phyloP scores from a whole-genome alignment of 2,329 filamentous ascomycete species.

The Xylariaceae sp. region DNA sequence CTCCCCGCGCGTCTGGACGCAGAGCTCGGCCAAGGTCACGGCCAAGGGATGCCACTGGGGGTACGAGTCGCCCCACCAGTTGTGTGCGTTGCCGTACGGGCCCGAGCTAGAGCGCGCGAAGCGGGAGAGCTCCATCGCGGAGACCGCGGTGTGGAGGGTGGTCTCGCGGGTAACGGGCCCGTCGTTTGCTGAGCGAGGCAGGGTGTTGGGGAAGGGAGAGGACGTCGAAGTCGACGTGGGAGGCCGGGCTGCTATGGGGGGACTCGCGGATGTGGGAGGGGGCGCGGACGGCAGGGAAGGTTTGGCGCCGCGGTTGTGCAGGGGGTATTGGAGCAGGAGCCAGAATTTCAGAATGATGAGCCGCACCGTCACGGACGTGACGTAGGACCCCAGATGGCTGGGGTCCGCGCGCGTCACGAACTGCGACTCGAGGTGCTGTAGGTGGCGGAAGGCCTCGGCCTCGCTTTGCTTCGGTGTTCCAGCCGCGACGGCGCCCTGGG shows the following conservation, averaged over 20 bases:
- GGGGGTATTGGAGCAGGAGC: slow-evolving; percentile 42
- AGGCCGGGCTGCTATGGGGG: neutral
- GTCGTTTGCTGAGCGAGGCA: neutral
- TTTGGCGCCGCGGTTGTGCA: slow-evolving; percentile 23
- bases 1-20: slow-evolving; percentile 38
- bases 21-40: slow-evolving; percentile 49
- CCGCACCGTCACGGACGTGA: slow-evolving; percentile 36
- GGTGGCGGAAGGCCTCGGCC: slow-evolving; percentile 36
- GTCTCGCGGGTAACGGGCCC: slow-evolving; percentile 29
- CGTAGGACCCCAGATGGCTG: slow-evolving; percentile 28
- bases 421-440: slow-evolving; percentile 33
- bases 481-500: slow-evolving; percentile 13
- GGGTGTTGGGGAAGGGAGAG: slow-evolving; percentile 2
- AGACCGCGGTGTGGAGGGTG: slow-evolving; percentile 43
- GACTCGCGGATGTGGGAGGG: slow-evolving; percentile 13
- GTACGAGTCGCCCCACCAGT: slow-evolving; percentile 47
- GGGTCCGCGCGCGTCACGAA: slow-evolving; percentile 34
- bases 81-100: slow-evolving; percentile 34
- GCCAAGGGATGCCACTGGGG: slow-evolving; percentile 53
- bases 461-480: slow-evolving; percentile 22
- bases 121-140: slow-evolving; percentile 37
- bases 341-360: slow-evolving; percentile 43
- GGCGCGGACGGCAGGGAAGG: slow-evolving; percentile 15
- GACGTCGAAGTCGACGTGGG: slow-evolving; percentile 1
- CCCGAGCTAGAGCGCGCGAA: slow-evolving; percentile 27